These are phyloP conservation scores for Metschnikowia gruessii DNA, from an alignment of 805 yeast species.

Conservation along the genomic window DNA sequence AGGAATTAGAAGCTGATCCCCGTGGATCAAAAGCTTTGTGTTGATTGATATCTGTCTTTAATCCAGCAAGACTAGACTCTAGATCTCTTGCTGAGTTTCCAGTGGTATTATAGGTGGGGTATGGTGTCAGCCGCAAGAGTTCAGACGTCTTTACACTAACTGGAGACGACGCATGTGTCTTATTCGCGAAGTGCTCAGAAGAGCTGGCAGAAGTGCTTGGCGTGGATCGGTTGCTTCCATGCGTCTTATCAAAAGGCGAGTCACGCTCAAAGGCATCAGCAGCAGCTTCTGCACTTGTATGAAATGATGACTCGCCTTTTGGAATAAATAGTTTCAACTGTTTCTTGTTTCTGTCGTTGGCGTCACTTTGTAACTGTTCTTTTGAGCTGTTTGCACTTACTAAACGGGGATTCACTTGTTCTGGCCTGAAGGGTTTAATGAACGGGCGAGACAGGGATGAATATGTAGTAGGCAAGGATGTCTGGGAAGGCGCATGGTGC, in stretches of 20 bases:
- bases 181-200: slow-evolving; percentile 3
- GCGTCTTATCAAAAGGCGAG: slow-evolving; percentile 4
- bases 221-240: slow-evolving; percentile 1
- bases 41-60: slow-evolving; percentile 28
- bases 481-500: not conserved
- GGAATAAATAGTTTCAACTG: slow-evolving; percentile 15
- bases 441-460: not conserved
- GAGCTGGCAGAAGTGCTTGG: slow-evolving; percentile 14
- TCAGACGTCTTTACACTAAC: slow-evolving; percentile 16
- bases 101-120: slow-evolving; percentile 9
- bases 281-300: not conserved
- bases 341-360: slow-evolving; percentile 14
- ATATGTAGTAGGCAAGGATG: not conserved
- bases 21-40: slow-evolving; percentile 23
- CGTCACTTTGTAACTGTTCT: not conserved
- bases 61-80: slow-evolving; percentile 27
- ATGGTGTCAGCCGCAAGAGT: slow-evolving; percentile 11
- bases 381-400: not conserved
- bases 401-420: slow-evolving; percentile 5
- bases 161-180: slow-evolving; percentile 16
- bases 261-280: not conserved
- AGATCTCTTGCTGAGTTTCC: slow-evolving; percentile 12
- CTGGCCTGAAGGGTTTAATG: slow-evolving; percentile 7
- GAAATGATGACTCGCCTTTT: slow-evolving; percentile 8
- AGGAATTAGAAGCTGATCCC: not conserved